A percentile compares a stretch with the other conserved stretches of the same genome.
These are phyloP conservation scores for Phylloporus sp. DNA, from an alignment of 768 basidiomycete species.

Conservation along the genomic window DNA sequence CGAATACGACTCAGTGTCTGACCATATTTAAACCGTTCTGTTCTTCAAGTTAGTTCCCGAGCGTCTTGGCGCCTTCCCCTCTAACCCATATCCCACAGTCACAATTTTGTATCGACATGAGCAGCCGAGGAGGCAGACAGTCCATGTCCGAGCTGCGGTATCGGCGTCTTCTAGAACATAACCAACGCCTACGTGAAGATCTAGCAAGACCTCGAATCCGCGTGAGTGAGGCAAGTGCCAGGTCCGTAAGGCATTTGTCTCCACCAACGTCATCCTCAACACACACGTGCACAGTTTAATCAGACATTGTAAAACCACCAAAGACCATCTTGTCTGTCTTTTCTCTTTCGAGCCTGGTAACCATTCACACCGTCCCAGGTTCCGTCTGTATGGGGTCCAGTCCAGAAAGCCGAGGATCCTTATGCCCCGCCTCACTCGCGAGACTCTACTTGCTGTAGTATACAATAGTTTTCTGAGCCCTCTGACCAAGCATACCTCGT, in stretches of 20 bases:
- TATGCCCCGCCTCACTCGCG: slow-evolving; percentile 69
- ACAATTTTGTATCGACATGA: slow-evolving; percentile 39
- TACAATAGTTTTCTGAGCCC: slow-evolving; percentile 48
- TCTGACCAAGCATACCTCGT: background rate
- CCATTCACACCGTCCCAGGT: slow-evolving; percentile 48
- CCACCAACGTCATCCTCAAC: slow-evolving; percentile 5
- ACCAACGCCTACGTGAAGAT: slow-evolving; percentile 68
- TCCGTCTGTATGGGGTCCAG: slow-evolving; percentile 95
- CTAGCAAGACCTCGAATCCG: slow-evolving; percentile 65
- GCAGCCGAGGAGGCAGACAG: slow-evolving; percentile 59
- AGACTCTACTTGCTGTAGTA: slow-evolving; percentile 50
- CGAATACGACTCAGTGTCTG: background rate
- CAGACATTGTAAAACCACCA: slow-evolving; percentile 69
- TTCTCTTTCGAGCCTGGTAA: slow-evolving; percentile 1
- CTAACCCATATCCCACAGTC: slow-evolving; percentile 3
- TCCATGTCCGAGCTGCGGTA: slow-evolving; percentile 82
- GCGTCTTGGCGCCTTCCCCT: background rate
- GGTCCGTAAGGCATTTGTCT: slow-evolving; percentile 38
- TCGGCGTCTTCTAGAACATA: slow-evolving; percentile 73
- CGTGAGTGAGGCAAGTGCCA: slow-evolving; percentile 69
- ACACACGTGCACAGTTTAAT: slow-evolving; percentile 50
- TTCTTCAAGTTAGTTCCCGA: slow-evolving; percentile 3
- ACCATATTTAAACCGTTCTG: background rate
- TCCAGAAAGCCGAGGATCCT: slow-evolving; percentile 90
- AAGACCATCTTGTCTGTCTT: slow-evolving; percentile 58